phyloP scores from a whole-genome alignment of 2,329 filamentous ascomycete species.

The Colletotrichum shisoi region DNA sequence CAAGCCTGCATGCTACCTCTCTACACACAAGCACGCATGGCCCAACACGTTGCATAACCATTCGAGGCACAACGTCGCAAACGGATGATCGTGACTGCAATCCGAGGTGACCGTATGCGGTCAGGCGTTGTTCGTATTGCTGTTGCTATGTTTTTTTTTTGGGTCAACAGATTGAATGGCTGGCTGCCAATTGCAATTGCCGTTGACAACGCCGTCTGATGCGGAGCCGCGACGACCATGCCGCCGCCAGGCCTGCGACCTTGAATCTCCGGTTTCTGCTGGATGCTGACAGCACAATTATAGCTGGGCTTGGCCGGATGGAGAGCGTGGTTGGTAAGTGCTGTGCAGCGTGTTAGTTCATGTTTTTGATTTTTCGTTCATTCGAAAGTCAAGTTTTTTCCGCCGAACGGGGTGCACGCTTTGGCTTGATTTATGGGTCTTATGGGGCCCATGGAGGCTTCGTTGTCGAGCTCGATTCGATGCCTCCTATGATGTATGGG shows the following conservation, averaged over 20 bases:
- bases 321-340: slow-evolving; percentile 17
- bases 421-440: slow-evolving; percentile 12
- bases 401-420: slow-evolving; percentile 12
- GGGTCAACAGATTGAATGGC: neutral
- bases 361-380: slow-evolving; percentile 5
- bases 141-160: neutral
- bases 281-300: slow-evolving; percentile 8
- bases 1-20: neutral
- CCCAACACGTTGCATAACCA: slow-evolving; percentile 10
- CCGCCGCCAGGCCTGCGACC: neutral
- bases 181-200: slow-evolving; percentile 5
- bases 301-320: slow-evolving; percentile 12
- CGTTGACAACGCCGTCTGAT: neutral
- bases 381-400: slow-evolving; percentile 6
- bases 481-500: neutral
- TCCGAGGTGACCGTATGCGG: neutral
- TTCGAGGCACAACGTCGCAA: slow-evolving; percentile 5
- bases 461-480: slow-evolving; percentile 3
- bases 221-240: neutral
- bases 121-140: slow-evolving; percentile 8
- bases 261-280: neutral
- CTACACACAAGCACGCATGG: neutral
- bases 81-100: neutral
- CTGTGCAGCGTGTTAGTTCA: slow-evolving; percentile 8
- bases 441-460: neutral